A percentile compares a stretch with the other conserved stretches of the same genome.
Conservation (phyloP, 164 flowering plant species). For the Chimonanthus salicifolius region DNA sequence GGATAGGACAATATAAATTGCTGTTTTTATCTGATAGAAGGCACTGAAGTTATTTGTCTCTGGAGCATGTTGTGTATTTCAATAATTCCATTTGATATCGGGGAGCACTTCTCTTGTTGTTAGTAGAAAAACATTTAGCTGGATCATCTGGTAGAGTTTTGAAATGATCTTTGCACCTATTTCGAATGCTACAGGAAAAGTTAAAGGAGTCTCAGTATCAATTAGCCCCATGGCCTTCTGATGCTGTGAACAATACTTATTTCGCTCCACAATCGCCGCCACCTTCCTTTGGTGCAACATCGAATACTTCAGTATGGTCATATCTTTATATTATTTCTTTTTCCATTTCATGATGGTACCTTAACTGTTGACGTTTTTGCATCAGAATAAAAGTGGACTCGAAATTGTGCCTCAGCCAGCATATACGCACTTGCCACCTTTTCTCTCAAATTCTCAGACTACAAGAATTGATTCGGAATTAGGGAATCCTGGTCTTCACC, state of each 20-base stretch:
- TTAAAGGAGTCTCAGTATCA: slow-evolving; percentile 89
- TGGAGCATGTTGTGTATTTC: neutral
- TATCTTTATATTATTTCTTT: slow-evolving; percentile 12
- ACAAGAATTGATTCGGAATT: slow-evolving; percentile 43
- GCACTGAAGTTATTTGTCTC: neutral
- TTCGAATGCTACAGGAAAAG: slow-evolving; percentile 44
- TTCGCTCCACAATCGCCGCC: slow-evolving; percentile 47
- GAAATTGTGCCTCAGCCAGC: slow-evolving; percentile 74
- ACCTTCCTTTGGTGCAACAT: slow-evolving; percentile 48
- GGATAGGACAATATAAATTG: neutral
- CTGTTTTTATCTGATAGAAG: neutral
- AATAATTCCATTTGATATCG: neutral
- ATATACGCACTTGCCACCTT: slow-evolving; percentile 39
- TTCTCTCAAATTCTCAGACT: slow-evolving; percentile 32
- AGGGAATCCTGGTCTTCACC: slow-evolving; percentile 30
- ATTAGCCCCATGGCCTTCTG: slow-evolving; percentile 75
- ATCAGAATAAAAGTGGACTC: slow-evolving; percentile 62
- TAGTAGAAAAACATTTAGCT: neutral
- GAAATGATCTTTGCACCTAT: slow-evolving; percentile 1
- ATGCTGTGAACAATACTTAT: slow-evolving; percentile 28
- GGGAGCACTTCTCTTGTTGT: neutral
- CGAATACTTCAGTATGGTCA: slow-evolving; percentile 48
- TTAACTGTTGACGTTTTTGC: slow-evolving; percentile 14
- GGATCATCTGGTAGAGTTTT: neutral
- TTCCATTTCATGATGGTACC: slow-evolving; percentile 6